phyloP scores from a whole-genome alignment of 192 early-diverging fungal genomes.

The Pecoramyces ruminantium region DNA sequence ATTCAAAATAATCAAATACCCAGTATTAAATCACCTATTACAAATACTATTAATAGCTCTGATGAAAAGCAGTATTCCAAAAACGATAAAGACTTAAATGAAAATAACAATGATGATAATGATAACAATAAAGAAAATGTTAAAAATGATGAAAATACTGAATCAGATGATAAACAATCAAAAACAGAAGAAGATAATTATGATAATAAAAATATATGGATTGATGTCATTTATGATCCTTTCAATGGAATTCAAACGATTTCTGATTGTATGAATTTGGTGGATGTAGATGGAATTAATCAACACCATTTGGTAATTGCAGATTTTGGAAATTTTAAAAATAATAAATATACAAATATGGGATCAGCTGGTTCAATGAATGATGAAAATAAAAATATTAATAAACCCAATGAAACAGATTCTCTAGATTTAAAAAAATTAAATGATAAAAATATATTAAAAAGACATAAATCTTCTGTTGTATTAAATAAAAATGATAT shows the following conservation, averaged over 20 bases:
- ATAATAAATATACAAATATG: background rate
- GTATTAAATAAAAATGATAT: background rate
- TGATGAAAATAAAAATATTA: background rate
- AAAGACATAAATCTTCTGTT: background rate
- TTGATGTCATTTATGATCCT: background rate
- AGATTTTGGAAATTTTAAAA: background rate
- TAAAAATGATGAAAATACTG: background rate
- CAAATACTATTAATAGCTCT: too few relatives aligned
- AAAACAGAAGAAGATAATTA: background rate
- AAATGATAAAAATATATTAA: background rate
- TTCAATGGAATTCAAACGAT: background rate
- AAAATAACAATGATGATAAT: too few relatives aligned
- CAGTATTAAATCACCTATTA: too few relatives aligned
- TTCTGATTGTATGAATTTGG: background rate
- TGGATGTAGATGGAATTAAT: background rate
- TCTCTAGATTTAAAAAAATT: background rate
- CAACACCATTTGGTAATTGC: background rate
- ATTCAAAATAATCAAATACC: too few relatives aligned
- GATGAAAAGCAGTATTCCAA: too few relatives aligned
- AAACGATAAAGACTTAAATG: too few relatives aligned
- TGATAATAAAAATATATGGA: background rate
- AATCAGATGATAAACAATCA: background rate
- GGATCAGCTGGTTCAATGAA: background rate
- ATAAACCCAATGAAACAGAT: background rate
- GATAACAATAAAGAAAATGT: background rate